A percentile compares a stretch with the other conserved stretches of the same genome.
phyloP scores from a whole-genome alignment of 805 yeast genomes.

The Yamadazyma takamatsuzukensis region DNA sequence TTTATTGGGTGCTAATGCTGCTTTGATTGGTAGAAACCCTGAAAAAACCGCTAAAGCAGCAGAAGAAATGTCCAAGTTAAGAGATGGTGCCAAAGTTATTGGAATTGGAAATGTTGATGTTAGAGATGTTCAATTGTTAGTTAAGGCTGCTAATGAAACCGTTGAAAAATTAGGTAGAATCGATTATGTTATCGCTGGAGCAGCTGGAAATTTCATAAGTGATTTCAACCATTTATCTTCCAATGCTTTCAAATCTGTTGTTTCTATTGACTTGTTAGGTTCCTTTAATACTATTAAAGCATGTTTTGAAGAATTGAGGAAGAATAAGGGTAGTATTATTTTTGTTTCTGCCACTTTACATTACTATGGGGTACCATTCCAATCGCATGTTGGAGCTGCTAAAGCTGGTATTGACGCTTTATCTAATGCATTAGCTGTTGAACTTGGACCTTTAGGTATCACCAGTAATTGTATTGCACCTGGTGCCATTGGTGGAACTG shows the following conservation, averaged over 20 bases:
- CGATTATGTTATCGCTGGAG: constrained; percentile 90
- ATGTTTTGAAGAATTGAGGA: constrained; percentile 57
- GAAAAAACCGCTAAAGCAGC: constrained; percentile 69
- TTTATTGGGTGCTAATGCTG: constrained; percentile 80
- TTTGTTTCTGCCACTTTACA: constrained; percentile 90
- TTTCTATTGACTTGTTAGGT: constrained; percentile 84
- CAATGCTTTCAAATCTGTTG: constrained; percentile 85
- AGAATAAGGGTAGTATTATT: constrained; percentile 65
- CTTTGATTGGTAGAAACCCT: constrained; percentile 74
- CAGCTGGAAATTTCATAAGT: constrained; percentile 89
- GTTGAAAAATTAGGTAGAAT: constrained; percentile 70
- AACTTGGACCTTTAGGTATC: constrained; percentile 85
- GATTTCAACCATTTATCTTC: constrained; percentile 75
- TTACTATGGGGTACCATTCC: constrained; percentile 84
- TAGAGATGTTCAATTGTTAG: constrained; percentile 58
- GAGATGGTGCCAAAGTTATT: constrained; percentile 62
- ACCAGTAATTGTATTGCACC: constrained; percentile 87
- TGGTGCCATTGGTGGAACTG: constrained; percentile 84
- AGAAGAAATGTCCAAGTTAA: constrained; percentile 52
- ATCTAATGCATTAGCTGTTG: constrained; percentile 80
- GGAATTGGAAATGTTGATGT: constrained; percentile 79
- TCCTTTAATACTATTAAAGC: constrained; percentile 90
- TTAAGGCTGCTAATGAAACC: constrained; percentile 60
- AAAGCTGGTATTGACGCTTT: constrained; percentile 94
- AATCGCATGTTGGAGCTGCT: constrained; percentile 89